A percentile compares a stretch with the other conserved stretches of the same genome.
Conservation (phyloP, 2,329 filamentous ascomycete genomes). For the Celoporthe dispersa region DNA sequence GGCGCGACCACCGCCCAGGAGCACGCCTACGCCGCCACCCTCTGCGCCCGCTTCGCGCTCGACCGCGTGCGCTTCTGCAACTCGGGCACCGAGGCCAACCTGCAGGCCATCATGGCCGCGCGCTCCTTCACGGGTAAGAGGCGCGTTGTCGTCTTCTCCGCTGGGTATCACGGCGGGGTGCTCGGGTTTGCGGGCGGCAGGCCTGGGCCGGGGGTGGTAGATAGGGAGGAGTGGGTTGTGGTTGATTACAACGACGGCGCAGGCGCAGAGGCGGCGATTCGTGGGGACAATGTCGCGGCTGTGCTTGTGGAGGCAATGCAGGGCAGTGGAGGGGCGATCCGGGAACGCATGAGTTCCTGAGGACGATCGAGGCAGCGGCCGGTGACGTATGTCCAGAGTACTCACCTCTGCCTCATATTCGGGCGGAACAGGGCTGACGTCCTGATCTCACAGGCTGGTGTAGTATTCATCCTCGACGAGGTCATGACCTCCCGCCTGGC, state of each 20-base stretch:
- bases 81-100: slow-evolving; percentile 68
- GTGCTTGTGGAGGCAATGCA: slow-evolving; percentile 71
- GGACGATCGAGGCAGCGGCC: slow-evolving; percentile 52
- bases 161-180: slow-evolving; percentile 57
- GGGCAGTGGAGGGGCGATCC: slow-evolving; percentile 63
- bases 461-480: slow-evolving; percentile 71
- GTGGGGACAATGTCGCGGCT: slow-evolving; percentile 56
- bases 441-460: slow-evolving; percentile 44
- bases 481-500: slow-evolving; percentile 69
- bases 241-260: slow-evolving; percentile 65
- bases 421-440: neutral
- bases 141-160: slow-evolving; percentile 55
- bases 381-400: slow-evolving; percentile 38
- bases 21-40: slow-evolving; percentile 51
- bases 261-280: slow-evolving; percentile 49
- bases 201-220: slow-evolving; percentile 51
- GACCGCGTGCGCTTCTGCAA: slow-evolving; percentile 66
- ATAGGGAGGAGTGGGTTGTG: slow-evolving; percentile 60
- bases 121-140: slow-evolving; percentile 49
- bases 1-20: slow-evolving; percentile 59
- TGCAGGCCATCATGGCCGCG: slow-evolving; percentile 61
- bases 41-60: slow-evolving; percentile 59
- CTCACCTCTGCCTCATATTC: too few relatives aligned
- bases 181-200: slow-evolving; percentile 41
- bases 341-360: slow-evolving; percentile 55